These are phyloP conservation scores for Geranium incanum DNA, from an alignment of 441 rosid genomes.

Conservation along the genomic window DNA sequence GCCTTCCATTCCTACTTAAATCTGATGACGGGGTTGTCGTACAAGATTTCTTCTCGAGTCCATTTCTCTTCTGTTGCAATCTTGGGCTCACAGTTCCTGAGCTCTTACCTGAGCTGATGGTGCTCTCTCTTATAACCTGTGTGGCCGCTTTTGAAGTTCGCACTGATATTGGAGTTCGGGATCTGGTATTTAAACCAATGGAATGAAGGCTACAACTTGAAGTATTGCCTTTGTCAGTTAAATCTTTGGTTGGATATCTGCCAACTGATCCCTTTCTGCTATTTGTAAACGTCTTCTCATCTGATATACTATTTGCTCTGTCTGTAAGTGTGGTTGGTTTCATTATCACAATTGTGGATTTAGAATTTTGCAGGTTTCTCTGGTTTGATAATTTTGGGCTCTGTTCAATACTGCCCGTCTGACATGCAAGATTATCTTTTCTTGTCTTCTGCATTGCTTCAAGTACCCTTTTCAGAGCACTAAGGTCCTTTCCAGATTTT, in stretches of 20 bases:
- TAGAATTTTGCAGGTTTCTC: slow-evolving; percentile 23
- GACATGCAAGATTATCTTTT: slow-evolving; percentile 33
- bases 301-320: slow-evolving; percentile 28
- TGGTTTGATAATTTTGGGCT: slow-evolving; percentile 25
- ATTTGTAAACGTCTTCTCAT: slow-evolving; percentile 29
- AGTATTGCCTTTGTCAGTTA: slow-evolving; percentile 38
- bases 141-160: slow-evolving; percentile 33
- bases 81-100: slow-evolving; percentile 42
- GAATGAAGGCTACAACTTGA: slow-evolving; percentile 26
- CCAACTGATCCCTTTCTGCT: slow-evolving; percentile 31
- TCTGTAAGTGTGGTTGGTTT: slow-evolving; percentile 42
- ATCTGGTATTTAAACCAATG: slow-evolving; percentile 28
- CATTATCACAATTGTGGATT: slow-evolving; percentile 50
- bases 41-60: slow-evolving; percentile 40
- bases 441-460: slow-evolving; percentile 76
- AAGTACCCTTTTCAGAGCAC: slow-evolving; percentile 82
- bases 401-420: slow-evolving; percentile 30
- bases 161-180: slow-evolving; percentile 23
- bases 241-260: slow-evolving; percentile 38
- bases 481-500: slow-evolving; percentile 73
- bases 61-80: slow-evolving; percentile 46
- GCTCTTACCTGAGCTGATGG: slow-evolving; percentile 28
- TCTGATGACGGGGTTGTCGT: slow-evolving; percentile 37
- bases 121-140: slow-evolving; percentile 25
- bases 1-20: slow-evolving; percentile 38